Conservation (phyloP, 495 filamentous ascomycete genomes). For the Hyaloscypha variabilis region DNA sequence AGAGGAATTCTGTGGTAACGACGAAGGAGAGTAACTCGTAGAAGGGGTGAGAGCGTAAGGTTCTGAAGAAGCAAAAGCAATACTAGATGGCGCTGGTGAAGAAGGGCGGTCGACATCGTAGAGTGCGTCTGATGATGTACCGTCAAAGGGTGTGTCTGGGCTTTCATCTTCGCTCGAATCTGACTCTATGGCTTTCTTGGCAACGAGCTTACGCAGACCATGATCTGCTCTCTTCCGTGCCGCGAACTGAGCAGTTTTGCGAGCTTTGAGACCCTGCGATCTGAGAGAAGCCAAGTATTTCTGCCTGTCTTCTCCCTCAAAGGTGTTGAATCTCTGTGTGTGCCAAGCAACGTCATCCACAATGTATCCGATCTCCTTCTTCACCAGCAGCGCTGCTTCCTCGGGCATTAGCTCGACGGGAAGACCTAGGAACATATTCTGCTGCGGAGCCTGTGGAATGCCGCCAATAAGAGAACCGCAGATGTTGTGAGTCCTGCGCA, state of each 20-base stretch:
- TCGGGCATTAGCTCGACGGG: slow-evolving; percentile 90
- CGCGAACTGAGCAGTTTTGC: slow-evolving; percentile 15
- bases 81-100: slow-evolving; percentile 17
- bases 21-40: slow-evolving; percentile 21
- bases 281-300: slow-evolving; percentile 32
- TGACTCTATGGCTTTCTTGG: slow-evolving; percentile 1
- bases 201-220: slow-evolving; percentile 19
- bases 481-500: slow-evolving; percentile 81
- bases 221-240: slow-evolving; percentile 18
- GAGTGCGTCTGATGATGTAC: slow-evolving; percentile 20
- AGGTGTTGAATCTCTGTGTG: slow-evolving; percentile 40
- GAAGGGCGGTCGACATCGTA: slow-evolving; percentile 24
- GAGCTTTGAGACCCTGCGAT: slow-evolving; percentile 29
- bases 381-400: slow-evolving; percentile 82
- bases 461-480: slow-evolving; percentile 86
- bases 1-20: slow-evolving; percentile 26
- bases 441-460: slow-evolving; percentile 87
- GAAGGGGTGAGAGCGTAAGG: slow-evolving; percentile 32
- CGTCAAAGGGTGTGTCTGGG: slow-evolving; percentile 38
- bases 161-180: slow-evolving; percentile 9
- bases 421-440: slow-evolving; percentile 91
- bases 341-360: slow-evolving; percentile 76
- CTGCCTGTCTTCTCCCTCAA: slow-evolving; percentile 25
- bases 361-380: slow-evolving; percentile 76
- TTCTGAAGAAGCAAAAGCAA: slow-evolving; percentile 19